Evolutionary conservation across 2,329 filamentous ascomycete species (phyloP), one percentile per base, ranked within the genome.

Genomic region (Mycosphaerella arachidis): DNA sequence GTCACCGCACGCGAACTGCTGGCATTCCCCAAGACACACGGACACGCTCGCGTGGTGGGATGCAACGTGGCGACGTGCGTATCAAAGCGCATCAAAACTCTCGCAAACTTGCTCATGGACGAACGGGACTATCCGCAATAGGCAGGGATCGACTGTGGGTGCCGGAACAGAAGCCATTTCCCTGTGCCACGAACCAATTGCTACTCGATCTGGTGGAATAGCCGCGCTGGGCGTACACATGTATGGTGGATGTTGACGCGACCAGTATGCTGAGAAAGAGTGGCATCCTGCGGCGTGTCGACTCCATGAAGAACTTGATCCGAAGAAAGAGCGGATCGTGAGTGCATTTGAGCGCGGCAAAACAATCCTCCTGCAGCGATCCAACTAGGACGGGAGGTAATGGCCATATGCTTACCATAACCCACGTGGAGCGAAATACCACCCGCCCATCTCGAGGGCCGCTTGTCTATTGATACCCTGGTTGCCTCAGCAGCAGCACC

Each of bases 51-150:
- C 46, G 9, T 48, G 46, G 9, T 48, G 46, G 46, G 46, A 48
- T 48, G 35, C 16, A 55, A 55, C 53, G 35, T 45, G 18, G 18
- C 33, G 30, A 18, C 53, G 53, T 13, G 37, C 18, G 18, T 7
- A 27, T 24, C 18, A 27, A n/a, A 30, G 20, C n/a, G 46, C 8
- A 48, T 48, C 2, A 18, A 24, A 55, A 55, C n/a, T 7, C 53
- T 45, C 53, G 33, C 53, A 55, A 55, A 55, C 53, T 55, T 55
- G 53, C 53, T 55, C 53, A 55, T 48, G 3, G 46, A 3, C 18
- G 7, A 1, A 18, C 4, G 46, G 18, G 46, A 48, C 7, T 48
- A 24, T 9, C 18, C 18, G 27, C 46, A 6, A 24, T 9, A 13
- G 27, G 46, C 46, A 48, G 18, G 46, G 46, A 48, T 48, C 27